Conservation (phyloP, 2,329 filamentous ascomycete genomes). For the Nemania sp. region DNA sequence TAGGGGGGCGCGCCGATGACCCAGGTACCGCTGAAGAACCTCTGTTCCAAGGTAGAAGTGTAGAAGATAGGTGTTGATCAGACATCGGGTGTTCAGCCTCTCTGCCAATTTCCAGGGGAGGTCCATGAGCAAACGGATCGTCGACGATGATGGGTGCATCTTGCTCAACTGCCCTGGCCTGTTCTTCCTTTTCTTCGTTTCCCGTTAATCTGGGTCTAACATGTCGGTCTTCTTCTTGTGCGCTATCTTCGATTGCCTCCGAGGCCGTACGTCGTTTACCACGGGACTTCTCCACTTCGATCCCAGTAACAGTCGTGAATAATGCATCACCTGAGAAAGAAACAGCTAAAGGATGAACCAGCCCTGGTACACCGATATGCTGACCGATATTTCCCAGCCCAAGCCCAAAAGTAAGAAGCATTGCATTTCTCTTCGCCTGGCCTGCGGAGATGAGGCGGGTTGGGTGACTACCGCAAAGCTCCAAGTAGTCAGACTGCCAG, state of each 20-base stretch:
- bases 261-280: conserved; percentile 46
- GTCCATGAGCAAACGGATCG: conserved; percentile 24
- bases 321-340: conserved; percentile 52
- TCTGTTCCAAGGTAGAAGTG: conserved; percentile 56
- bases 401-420: conserved; percentile 44
- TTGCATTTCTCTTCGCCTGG: conserved; percentile 49
- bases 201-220: conserved; percentile 43
- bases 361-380: conserved; percentile 35
- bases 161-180: conserved; percentile 22
- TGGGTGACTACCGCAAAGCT: conserved; percentile 50
- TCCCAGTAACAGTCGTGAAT: conserved; percentile 43
- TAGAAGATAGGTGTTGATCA: conserved; percentile 64
- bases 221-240: conserved; percentile 42
- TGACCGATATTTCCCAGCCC: conserved; percentile 45
- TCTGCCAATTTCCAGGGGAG: conserved; percentile 39
- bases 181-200: conserved; percentile 27
- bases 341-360: conserved; percentile 49
- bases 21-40: conserved; percentile 50
- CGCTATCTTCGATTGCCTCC: conserved; percentile 48
- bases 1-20: conserved; percentile 49
- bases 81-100: conserved; percentile 67
- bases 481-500: conserved; percentile 50
- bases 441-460: conserved; percentile 34
- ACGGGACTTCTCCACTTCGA: conserved; percentile 31
- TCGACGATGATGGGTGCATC: conserved; percentile 33